Percentiles rank a stretch among this genome's conserved stretches.
phyloP scores from a whole-genome alignment of 768 basidiomycete species.

The Myochromella boudieri region DNA sequence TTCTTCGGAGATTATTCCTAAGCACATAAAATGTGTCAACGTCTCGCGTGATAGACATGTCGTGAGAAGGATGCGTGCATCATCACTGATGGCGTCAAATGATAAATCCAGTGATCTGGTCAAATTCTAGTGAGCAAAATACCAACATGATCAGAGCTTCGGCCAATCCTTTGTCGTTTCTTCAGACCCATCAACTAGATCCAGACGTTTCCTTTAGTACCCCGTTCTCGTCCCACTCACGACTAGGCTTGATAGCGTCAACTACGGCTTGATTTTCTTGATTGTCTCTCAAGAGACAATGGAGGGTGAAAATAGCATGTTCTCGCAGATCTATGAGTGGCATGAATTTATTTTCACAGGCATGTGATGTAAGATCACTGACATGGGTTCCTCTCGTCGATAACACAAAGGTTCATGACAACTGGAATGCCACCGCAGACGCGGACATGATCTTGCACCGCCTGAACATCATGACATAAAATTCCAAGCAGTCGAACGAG shows the following conservation, averaged over 20 bases:
- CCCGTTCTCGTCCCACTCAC: slow-evolving; percentile 58
- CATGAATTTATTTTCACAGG: too few relatives aligned
- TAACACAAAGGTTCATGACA: slow-evolving; percentile 84
- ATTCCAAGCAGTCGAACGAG: slow-evolving; percentile 87
- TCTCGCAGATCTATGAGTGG: slow-evolving; percentile 83
- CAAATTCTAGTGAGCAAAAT: too few relatives aligned
- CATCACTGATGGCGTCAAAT: too few relatives aligned
- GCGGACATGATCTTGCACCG: slow-evolving; percentile 75
- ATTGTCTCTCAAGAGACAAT: slow-evolving; percentile 77
- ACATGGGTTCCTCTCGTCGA: slow-evolving; percentile 94
- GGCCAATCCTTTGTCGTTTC: too few relatives aligned
- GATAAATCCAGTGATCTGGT: too few relatives aligned
- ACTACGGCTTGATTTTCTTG: slow-evolving; percentile 79
- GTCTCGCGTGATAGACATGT: too few relatives aligned
- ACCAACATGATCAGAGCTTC: too few relatives aligned
- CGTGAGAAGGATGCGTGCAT: too few relatives aligned
- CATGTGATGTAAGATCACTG: slow-evolving; percentile 34
- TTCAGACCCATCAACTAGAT: slow-evolving; percentile 26
- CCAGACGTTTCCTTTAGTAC: slow-evolving; percentile 41
- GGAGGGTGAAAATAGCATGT: slow-evolving; percentile 85
- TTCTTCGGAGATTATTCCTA: too few relatives aligned
- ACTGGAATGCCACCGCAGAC: slow-evolving; percentile 73
- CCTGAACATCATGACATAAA: slow-evolving; percentile 60
- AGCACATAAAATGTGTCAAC: too few relatives aligned
- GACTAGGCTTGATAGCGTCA: slow-evolving; percentile 64